Evolutionary conservation across 2,329 filamentous ascomycete species (phyloP).

Genomic region (Aureobasidium sp.): DNA sequence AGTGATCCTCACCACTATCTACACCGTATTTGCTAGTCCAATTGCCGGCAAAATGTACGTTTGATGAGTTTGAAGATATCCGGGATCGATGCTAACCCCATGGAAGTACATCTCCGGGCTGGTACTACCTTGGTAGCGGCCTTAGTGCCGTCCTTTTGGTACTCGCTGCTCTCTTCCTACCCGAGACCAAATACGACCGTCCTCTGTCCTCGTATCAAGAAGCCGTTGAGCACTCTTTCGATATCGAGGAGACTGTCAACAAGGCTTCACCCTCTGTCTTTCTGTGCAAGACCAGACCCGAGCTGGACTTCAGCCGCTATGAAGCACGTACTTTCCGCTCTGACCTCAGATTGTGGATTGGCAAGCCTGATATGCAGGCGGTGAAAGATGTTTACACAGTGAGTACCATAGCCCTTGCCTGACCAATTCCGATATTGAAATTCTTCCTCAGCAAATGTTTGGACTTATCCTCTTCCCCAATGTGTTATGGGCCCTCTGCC

Average conservation of each 20-base stretch:
- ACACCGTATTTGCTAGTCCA: conserved; percentile 36
- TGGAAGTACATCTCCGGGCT: conserved; percentile 36
- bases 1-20: conserved; percentile 34
- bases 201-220: conserved; percentile 34
- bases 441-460: conserved; percentile 20
- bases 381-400: conserved; percentile 25
- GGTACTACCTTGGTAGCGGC: conserved; percentile 38
- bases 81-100: no score
- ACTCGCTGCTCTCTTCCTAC: conserved; percentile 35
- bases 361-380: conserved; percentile 34
- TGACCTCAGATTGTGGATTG: conserved; percentile 37
- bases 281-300: conserved; percentile 21
- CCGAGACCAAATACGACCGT: conserved; percentile 39
- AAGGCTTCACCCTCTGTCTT: background rate
- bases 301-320: conserved; percentile 34
- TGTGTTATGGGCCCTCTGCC: conserved; percentile 36
- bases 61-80: no score
- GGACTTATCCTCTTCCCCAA: conserved; percentile 33
- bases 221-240: conserved; percentile 9
- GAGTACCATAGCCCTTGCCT: background rate
- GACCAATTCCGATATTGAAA: background rate
- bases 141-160: conserved; percentile 32
- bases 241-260: background rate
- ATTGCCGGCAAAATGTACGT: no score
- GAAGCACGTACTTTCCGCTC: conserved; percentile 32